Conservation (phyloP, 306 rosid genomes). For the Vigna reflexopilosa region DNA sequence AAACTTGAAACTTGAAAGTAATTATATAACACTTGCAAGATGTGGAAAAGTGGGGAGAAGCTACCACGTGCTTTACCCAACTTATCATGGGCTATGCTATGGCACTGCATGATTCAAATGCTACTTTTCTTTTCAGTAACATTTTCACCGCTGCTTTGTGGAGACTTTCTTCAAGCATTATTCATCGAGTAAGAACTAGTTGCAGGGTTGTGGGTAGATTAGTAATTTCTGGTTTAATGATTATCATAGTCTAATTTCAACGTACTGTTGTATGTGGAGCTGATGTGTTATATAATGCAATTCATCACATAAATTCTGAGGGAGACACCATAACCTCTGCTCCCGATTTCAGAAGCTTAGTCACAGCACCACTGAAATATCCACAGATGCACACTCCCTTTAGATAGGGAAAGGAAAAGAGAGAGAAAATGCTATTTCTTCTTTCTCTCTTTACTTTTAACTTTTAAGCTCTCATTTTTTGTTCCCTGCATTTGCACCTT, state of each 20-base stretch:
- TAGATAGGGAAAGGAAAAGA: conserved; percentile 35
- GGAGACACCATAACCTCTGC: conserved; percentile 70
- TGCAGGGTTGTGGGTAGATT: conserved; percentile 40
- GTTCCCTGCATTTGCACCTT: conserved; percentile 33
- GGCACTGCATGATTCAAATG: conserved; percentile 22
- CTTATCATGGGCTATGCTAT: conserved; percentile 30
- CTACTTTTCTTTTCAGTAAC: conserved; percentile 8
- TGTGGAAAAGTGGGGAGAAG: conserved; percentile 43
- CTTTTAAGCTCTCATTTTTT: conserved; percentile 5
- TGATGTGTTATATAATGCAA: conserved; percentile 30
- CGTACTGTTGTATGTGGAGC: conserved; percentile 25
- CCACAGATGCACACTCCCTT: conserved; percentile 39
- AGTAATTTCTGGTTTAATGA: conserved; percentile 44
- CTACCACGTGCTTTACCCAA: conserved; percentile 52
- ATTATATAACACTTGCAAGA: conserved; percentile 36
- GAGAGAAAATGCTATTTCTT: conserved; percentile 27
- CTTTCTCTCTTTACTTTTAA: conserved; percentile 40
- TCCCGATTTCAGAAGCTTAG: conserved; percentile 44
- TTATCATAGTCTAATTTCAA: conserved; percentile 20
- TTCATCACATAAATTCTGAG: conserved; percentile 51
- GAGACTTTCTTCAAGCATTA: background rate
- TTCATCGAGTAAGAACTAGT: conserved; percentile 44
- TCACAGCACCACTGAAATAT: conserved; percentile 17
- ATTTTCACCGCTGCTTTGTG: conserved; percentile 5
- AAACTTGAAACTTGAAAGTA: conserved; percentile 33